Evolutionary conservation across 2,329 filamentous ascomycete species (phyloP).

Genomic region (Paecilomyces niveus): DNA sequence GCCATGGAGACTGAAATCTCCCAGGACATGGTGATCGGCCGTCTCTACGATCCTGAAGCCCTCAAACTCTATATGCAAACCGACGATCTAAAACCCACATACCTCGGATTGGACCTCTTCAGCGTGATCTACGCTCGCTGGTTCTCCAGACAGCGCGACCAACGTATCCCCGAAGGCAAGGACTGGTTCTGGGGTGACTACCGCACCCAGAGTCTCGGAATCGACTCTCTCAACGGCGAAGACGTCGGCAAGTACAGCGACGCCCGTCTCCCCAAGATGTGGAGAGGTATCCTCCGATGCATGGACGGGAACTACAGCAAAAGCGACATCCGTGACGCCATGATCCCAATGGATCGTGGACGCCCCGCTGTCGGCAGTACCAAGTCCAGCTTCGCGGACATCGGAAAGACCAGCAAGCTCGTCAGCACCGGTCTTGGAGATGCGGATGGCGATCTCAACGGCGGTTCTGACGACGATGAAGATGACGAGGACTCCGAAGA

Average conservation of each 20-base stretch:
- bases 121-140: conserved; percentile 41
- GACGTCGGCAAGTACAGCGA: conserved; percentile 43
- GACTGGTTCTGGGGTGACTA: conserved; percentile 54
- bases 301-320: conserved; percentile 26
- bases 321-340: conserved; percentile 19
- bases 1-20: conserved; percentile 39
- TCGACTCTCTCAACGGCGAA: conserved; percentile 48
- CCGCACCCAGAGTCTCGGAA: conserved; percentile 48
- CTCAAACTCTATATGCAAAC: conserved; percentile 25
- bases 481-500: conserved; percentile 6
- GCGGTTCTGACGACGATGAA: not conserved
- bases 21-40: conserved; percentile 47
- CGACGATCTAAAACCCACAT: conserved; percentile 34
- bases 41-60: conserved; percentile 47
- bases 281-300: conserved; percentile 40
- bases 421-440: conserved; percentile 29
- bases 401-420: conserved; percentile 32
- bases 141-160: conserved; percentile 41
- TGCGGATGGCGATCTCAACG: conserved; percentile 17
- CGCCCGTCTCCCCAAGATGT: conserved; percentile 39
- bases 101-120: conserved; percentile 39
- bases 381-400: conserved; percentile 19
- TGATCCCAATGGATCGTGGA: conserved; percentile 20
- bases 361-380: conserved; percentile 15
- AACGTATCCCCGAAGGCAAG: conserved; percentile 40